Conservation (phyloP, 2,329 filamentous ascomycete species). For the Xylaria sp. region DNA sequence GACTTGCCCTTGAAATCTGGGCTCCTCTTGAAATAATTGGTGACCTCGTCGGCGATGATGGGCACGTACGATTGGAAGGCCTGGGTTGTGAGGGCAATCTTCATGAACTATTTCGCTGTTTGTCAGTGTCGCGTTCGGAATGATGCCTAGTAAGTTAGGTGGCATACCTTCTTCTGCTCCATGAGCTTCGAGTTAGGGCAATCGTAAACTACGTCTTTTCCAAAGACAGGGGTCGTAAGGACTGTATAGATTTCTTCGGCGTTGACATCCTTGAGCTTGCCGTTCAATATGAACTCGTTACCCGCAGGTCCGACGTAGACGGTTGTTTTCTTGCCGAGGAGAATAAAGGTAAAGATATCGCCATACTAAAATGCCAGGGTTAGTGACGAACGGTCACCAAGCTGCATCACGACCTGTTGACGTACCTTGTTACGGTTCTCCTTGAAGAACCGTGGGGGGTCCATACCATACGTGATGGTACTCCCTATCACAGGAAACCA, state of each 20-base stretch:
- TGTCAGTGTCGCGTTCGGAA: constrained; percentile 16
- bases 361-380: constrained; percentile 70
- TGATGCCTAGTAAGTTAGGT: not conserved
- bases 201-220: constrained; percentile 88
- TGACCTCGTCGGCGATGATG: constrained; percentile 80
- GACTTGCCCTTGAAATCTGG: constrained; percentile 74
- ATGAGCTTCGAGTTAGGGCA: constrained; percentile 92
- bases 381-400: constrained; percentile 31
- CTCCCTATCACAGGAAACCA: constrained; percentile 87
- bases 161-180: constrained; percentile 89
- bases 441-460: constrained; percentile 89
- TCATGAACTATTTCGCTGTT: constrained; percentile 72
- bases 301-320: constrained; percentile 84
- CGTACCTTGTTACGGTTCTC: constrained; percentile 78
- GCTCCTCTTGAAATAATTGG: constrained; percentile 76
- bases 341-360: constrained; percentile 88
- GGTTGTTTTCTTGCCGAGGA: constrained; percentile 89
- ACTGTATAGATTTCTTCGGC: constrained; percentile 91
- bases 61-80: constrained; percentile 80
- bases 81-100: constrained; percentile 79
- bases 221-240: constrained; percentile 78
- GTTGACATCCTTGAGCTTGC: constrained; percentile 88
- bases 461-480: constrained; percentile 94
- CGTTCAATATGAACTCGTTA: constrained; percentile 92
- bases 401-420: constrained; percentile 23